These are phyloP conservation scores for Neofusicoccum laricinum DNA, from an alignment of 2,329 filamentous ascomycete genomes.

Conservation along the genomic window DNA sequence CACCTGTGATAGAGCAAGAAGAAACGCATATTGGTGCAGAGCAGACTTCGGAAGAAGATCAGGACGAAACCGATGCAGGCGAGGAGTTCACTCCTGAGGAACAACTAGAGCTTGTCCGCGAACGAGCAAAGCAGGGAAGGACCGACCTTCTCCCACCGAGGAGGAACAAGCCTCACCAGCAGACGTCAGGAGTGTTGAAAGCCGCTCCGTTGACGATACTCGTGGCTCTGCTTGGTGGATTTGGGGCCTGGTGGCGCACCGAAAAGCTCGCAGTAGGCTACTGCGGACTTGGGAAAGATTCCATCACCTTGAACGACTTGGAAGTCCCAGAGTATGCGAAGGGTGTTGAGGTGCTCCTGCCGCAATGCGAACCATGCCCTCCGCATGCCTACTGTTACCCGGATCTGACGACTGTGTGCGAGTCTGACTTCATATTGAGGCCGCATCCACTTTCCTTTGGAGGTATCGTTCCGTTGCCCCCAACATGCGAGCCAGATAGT, in stretches of 20 bases:
- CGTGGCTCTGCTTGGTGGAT: conserved; percentile 66
- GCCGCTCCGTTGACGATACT: conserved; percentile 71
- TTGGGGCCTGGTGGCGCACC: conserved; percentile 82
- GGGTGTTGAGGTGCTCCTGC: conserved; percentile 57
- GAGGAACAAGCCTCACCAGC: conserved; percentile 35
- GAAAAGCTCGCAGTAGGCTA: conserved; percentile 97
- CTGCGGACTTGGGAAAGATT: conserved; percentile 72
- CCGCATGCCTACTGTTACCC: conserved; percentile 84
- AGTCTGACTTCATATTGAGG: conserved; percentile 81
- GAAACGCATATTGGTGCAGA: neutral
- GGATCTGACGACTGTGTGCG: conserved; percentile 74
- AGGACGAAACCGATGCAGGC: conserved; percentile 58
- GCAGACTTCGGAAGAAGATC: conserved; percentile 5
- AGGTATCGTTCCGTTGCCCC: conserved; percentile 78
- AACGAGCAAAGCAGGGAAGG: conserved; percentile 59
- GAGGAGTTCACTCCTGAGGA: conserved; percentile 96
- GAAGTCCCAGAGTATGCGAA: conserved; percentile 69
- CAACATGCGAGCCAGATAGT: conserved; percentile 91
- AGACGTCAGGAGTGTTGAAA: conserved; percentile 51
- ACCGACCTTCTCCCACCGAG: conserved; percentile 46
- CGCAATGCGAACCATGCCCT: conserved; percentile 86
- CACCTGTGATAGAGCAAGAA: neutral
- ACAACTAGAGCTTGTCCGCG: conserved; percentile 69
- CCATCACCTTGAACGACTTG: conserved; percentile 54
- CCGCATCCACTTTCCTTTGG: conserved; percentile 79